Percentiles rank a stretch among this genome's conserved stretches.
phyloP scores from a whole-genome alignment of 176 grass and related monocot genomes.

The Triticum timopheevii region DNA sequence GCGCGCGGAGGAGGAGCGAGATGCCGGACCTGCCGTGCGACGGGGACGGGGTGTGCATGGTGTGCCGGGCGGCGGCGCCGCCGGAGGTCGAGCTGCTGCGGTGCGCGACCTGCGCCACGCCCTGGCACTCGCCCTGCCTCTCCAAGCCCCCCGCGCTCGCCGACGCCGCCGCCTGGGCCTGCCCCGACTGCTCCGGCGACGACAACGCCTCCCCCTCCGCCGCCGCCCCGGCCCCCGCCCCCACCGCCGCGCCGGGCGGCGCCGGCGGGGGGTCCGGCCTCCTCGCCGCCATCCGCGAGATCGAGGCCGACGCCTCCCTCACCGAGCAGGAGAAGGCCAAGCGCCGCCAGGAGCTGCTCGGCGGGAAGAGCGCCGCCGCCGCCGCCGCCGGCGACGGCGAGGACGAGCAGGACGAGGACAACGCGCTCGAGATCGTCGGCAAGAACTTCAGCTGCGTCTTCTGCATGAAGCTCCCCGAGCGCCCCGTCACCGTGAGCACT shows the following conservation, averaged over 20 bases:
- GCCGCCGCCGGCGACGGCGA: neutral
- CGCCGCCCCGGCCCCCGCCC: neutral
- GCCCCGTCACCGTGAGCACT: constrained; percentile 74
- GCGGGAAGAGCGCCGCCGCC: neutral
- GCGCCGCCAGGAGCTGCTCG: constrained; percentile 68
- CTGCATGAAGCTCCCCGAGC: constrained; percentile 89
- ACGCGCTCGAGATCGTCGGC: constrained; percentile 46
- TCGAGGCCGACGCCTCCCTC: constrained; percentile 60
- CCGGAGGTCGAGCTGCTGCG: constrained; percentile 58
- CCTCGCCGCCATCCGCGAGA: constrained; percentile 63
- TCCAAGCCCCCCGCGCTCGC: constrained; percentile 55
- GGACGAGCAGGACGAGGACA: constrained; percentile 11
- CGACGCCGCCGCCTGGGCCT: constrained; percentile 57
- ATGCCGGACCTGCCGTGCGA: constrained; percentile 84
- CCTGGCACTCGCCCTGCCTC: constrained; percentile 84
- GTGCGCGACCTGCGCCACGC: constrained; percentile 79
- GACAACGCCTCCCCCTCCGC: neutral
- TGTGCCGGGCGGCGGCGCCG: constrained; percentile 40
- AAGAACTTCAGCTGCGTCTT: constrained; percentile 77
- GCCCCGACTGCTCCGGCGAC: constrained; percentile 71
- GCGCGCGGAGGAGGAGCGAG: neutral
- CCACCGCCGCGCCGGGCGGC: neutral
- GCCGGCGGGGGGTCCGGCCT: constrained; percentile 29
- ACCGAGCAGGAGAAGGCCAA: constrained; percentile 74
- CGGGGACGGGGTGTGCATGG: constrained; percentile 88